A percentile compares a stretch with the other conserved stretches of the same genome.
These are phyloP conservation scores for Penicillium sp. DNA, from an alignment of 2,329 filamentous ascomycete species.

Conservation along the genomic window DNA sequence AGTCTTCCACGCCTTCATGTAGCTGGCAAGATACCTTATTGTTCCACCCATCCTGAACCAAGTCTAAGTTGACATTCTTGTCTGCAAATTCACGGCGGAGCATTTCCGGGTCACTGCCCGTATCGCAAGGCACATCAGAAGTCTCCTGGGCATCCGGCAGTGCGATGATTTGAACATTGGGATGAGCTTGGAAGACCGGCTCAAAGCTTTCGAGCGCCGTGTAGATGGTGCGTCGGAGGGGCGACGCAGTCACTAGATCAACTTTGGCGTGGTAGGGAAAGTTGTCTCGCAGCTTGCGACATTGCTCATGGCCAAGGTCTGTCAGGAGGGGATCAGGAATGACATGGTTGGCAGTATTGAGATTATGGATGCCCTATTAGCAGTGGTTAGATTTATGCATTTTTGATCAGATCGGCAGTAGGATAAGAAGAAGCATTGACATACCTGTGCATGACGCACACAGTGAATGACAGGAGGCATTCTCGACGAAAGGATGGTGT, in stretches of 20 bases:
- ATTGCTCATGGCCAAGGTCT: conserved; percentile 68
- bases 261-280: conserved; percentile 63
- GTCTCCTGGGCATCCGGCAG: conserved; percentile 76
- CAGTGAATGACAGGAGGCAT: conserved; percentile 43
- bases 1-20: too few relatives aligned
- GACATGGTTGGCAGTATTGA: conserved; percentile 60
- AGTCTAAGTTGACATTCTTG: conserved; percentile 57
- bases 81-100: conserved; percentile 57
- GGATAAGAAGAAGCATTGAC: conserved; percentile 6
- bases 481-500: conserved; percentile 3
- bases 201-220: conserved; percentile 68
- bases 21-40: conserved; percentile 55
- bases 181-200: conserved; percentile 45
- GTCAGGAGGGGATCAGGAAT: conserved; percentile 77
- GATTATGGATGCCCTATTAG: conserved; percentile 72
- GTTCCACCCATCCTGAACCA: conserved; percentile 65
- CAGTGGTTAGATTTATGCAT: conserved; percentile 9
- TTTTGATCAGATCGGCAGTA: too few relatives aligned
- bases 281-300: conserved; percentile 52
- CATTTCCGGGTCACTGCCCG: conserved; percentile 54
- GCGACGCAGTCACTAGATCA: conserved; percentile 69
- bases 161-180: conserved; percentile 53
- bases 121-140: conserved; percentile 67
- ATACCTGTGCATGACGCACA: conserved; percentile 45
- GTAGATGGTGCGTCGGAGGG: conserved; percentile 72